Conservation (phyloP, 345 rosid genomes). For the Aquilaria malaccensis region DNA sequence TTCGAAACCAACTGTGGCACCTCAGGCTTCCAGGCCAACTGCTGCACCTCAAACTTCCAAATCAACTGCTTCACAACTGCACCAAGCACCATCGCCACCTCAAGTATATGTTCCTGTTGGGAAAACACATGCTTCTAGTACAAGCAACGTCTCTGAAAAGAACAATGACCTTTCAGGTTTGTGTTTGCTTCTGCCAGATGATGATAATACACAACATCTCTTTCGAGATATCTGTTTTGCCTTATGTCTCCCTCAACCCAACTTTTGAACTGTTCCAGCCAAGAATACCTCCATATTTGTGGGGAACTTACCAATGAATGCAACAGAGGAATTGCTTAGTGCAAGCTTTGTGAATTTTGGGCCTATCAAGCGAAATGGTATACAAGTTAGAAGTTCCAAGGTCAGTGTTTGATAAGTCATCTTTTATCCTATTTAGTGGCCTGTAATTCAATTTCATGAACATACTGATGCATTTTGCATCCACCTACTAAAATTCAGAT, state of each 20-base stretch:
- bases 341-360: slow-evolving; percentile 41
- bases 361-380: slow-evolving; percentile 41
- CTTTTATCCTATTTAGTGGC: background rate
- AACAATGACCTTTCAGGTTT: slow-evolving; percentile 31
- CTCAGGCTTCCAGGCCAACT: slow-evolving; percentile 10
- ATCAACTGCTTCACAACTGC: too few species aligned
- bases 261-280: slow-evolving; percentile 24
- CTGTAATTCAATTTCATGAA: background rate
- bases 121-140: slow-evolving; percentile 8
- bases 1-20: slow-evolving; percentile 5
- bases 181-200: background rate
- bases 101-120: too few species aligned
- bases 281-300: slow-evolving; percentile 53
- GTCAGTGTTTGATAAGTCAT: slow-evolving; percentile 17
- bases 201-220: background rate
- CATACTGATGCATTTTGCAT: slow-evolving; percentile 2
- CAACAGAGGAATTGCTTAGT: slow-evolving; percentile 36
- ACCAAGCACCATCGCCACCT: too few species aligned
- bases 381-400: slow-evolving; percentile 67
- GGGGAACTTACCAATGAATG: slow-evolving; percentile 54
- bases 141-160: slow-evolving; percentile 23
- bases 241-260: background rate
- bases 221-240: background rate
- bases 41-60: too few species aligned
- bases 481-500: slow-evolving; percentile 22